Evolutionary conservation across 176 grass and related monocot genomes (phyloP), one percentile per base, ranked within the genome.

Genomic region (Carex parvula): DNA sequence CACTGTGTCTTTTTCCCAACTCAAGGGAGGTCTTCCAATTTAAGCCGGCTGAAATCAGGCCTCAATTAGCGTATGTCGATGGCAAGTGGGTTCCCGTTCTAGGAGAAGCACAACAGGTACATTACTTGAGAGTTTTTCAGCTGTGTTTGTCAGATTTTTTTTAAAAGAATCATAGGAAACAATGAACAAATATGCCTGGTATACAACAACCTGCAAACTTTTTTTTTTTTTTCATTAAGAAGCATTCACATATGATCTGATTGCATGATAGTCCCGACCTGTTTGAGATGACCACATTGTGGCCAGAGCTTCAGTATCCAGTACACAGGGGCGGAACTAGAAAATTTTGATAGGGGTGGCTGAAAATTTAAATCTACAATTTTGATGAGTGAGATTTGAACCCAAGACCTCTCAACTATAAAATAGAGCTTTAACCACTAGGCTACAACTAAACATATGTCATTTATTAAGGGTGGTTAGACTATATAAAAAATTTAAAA

Each of bases 1-100:
- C 72, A 60, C n/a, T 2, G 94, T 97, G 7, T 84, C 84, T n/a
- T 92, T n/a, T 97, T 64, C 92, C 92, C 11, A 81, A 84, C 18
- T 80, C 88, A 33, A 84, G 90, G 79, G 92, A 97, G 63, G 74
- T 75, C 60, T 41, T 92, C 3, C 85, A 88, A 69, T 91, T 94
- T 64, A 63, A 74, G n/a, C 81, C 65, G 55, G 53, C 64, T 30
- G 81, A 60, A 22, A 55, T 97, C 81, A 86, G 94, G 7, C 87
- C 79, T 26, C 87, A 85, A 24, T 81, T 82, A 50, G 46, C 88
- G 20, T 92, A 87, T 80, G 2, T 42, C 33, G 60, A 74, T 10
- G 64, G 62, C 0, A 60, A 55, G 3, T 94, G 92, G 92, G 29
- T 97, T 78, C 65, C 84, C 0, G 58, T 88, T 65, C 72, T 84